Conservation (phyloP, 1,284 basidiomycete genomes). For the Stereum hirsutum region DNA sequence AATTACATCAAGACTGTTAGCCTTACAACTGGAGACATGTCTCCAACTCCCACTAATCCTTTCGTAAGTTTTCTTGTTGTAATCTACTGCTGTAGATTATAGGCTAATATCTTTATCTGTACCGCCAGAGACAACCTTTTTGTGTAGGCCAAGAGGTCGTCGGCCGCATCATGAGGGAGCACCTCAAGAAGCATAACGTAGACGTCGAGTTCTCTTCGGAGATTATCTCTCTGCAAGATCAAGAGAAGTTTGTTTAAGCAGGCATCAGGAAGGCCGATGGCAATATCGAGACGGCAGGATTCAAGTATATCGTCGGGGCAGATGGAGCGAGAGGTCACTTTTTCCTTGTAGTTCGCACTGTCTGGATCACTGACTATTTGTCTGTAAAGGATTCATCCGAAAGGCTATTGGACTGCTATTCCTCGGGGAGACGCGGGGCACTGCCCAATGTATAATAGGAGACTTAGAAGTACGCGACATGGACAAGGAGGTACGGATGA, state of each 20-base stretch:
- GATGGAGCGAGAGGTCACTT: constrained; percentile 27
- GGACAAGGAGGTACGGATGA: constrained; percentile 13
- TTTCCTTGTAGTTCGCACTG: too few relatives aligned
- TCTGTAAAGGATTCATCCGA: not conserved
- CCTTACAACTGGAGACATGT: too few relatives aligned
- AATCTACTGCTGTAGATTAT: too few relatives aligned
- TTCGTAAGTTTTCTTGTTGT: too few relatives aligned
- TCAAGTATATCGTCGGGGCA: constrained; percentile 23
- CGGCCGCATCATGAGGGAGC: constrained; percentile 20
- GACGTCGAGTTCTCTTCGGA: constrained; percentile 21
- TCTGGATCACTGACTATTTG: not conserved
- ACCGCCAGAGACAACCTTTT: too few relatives aligned
- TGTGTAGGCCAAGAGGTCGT: constrained; percentile 18
- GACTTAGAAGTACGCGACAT: constrained; percentile 21
- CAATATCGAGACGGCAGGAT: constrained; percentile 2
- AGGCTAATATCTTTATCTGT: too few relatives aligned
- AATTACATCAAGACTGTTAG: not conserved
- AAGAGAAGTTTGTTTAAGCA: constrained; percentile 1
- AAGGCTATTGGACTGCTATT: constrained; percentile 15
- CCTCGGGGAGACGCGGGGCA: constrained; percentile 20
- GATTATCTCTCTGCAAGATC: constrained; percentile 11
- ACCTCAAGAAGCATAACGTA: constrained; percentile 17
- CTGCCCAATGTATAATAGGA: constrained; percentile 19
- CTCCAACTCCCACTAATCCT: too few relatives aligned
- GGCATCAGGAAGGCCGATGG: not conserved